A percentile compares a stretch with the other conserved stretches of the same genome.
Evolutionary conservation across 106 monocot species (phyloP).

Genomic region (Dioscorea dumetorum): DNA sequence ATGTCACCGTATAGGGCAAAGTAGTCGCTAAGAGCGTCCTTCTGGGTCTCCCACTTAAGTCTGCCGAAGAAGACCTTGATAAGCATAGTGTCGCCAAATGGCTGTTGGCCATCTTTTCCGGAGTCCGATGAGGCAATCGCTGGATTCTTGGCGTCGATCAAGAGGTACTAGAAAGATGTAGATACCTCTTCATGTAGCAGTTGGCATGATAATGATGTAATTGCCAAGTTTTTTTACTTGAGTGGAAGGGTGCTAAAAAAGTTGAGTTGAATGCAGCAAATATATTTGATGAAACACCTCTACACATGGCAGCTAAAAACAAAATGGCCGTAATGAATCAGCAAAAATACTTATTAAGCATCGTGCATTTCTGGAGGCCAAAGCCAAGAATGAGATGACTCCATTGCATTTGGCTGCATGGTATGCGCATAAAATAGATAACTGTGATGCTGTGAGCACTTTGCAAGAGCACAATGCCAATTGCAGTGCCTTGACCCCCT

Average conservation of each 20-base stretch:
- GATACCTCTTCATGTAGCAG: constrained; percentile 86
- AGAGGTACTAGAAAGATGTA: constrained; percentile 11
- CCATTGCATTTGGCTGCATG: constrained; percentile 89
- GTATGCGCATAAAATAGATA: constrained; percentile 53
- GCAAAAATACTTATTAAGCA: constrained; percentile 48
- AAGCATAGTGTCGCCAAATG: constrained; percentile 51
- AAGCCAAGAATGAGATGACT: constrained; percentile 96
- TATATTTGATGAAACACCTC: constrained; percentile 95
- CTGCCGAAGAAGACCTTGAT: constrained; percentile 76
- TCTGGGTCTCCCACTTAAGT: constrained; percentile 72
- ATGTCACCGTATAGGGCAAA: constrained; percentile 65
- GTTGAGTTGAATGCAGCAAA: constrained; percentile 76
- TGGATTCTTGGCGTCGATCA: no score
- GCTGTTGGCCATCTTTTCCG: constrained; percentile 16
- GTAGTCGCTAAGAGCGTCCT: constrained; percentile 50
- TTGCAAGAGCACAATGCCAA: constrained; percentile 69
- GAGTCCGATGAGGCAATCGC: no score
- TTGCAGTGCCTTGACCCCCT: constrained; percentile 34
- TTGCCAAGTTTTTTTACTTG: constrained; percentile 67
- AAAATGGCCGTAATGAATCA: constrained; percentile 62
- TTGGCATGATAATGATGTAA: constrained; percentile 42
- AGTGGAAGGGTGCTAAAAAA: constrained; percentile 53
- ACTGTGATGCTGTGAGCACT: constrained; percentile 57
- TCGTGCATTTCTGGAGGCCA: constrained; percentile 69
- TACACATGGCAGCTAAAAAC: constrained; percentile 96